These are phyloP conservation scores for Brettanomyces nanus DNA, from an alignment of 805 yeast genomes.

Conservation along the genomic window DNA sequence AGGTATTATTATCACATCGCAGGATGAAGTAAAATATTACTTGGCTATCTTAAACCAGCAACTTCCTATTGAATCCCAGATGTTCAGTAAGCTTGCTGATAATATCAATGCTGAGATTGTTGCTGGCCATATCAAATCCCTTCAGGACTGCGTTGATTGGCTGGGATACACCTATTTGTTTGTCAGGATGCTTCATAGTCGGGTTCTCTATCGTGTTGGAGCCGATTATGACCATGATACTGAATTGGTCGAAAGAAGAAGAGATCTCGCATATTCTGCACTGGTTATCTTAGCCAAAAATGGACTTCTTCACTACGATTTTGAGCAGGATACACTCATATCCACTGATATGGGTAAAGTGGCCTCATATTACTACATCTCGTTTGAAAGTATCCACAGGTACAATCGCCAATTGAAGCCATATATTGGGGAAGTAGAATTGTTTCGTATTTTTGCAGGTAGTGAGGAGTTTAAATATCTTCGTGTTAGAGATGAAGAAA, in stretches of 20 bases:
- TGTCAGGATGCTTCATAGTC: constrained; percentile 69
- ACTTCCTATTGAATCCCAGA: constrained; percentile 85
- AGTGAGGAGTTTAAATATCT: constrained; percentile 83
- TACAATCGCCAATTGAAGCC: constrained; percentile 60
- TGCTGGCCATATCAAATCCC: constrained; percentile 50
- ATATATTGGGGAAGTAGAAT: constrained; percentile 59
- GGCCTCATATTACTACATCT: constrained; percentile 81
- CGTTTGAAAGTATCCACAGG: constrained; percentile 59
- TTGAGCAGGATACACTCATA: constrained; percentile 35
- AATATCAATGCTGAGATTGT: constrained; percentile 82
- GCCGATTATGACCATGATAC: constrained; percentile 49
- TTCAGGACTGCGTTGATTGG: constrained; percentile 75
- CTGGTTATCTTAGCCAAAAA: constrained; percentile 46
- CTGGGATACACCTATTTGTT: constrained; percentile 68
- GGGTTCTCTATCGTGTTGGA: constrained; percentile 69
- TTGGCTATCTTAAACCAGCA: constrained; percentile 87
- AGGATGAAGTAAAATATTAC: constrained; percentile 78
- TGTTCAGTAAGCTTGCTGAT: constrained; percentile 65
- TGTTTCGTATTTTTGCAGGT: constrained; percentile 66
- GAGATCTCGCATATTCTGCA: constrained; percentile 72
- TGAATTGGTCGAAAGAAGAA: constrained; percentile 42
- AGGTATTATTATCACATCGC: constrained; percentile 86
- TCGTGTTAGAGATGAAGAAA: constrained; percentile 83
- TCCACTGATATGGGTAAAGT: constrained; percentile 72
- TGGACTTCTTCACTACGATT: constrained; percentile 55